Evolutionary conservation across 371 early-diverging fungal genomes (phyloP), one percentile per base, ranked within the genome.

Genomic region (Syncephalis plumigaleata): DNA sequence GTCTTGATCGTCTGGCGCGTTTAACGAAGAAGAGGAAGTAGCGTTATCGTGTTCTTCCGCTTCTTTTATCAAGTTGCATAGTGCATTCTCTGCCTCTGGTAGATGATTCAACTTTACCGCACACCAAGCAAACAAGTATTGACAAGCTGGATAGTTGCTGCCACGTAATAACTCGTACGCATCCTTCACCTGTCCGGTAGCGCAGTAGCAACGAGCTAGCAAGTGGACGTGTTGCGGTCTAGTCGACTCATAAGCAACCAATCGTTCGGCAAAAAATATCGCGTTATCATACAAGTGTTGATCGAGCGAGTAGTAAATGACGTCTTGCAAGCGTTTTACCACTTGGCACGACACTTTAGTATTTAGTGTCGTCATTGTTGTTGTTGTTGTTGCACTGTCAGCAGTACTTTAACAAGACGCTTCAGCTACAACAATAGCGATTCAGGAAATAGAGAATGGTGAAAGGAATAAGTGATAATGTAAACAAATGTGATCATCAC

Each of bases 291-390:
- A 61, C 13, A 68, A 59, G 3, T 57, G 46, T 46, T 69, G 63
- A 38, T 71, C 72, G 17, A 71, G 36, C 45, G 66, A 63, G 44
- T 65, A 55, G 50, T 66, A 58, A 20, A 59, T 51, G 15, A 58
- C 43, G 13, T 23, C 23, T 25, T 51, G 46, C 18, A 51, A 21
- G 18, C 22, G 42, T 11, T 8, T 16, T 16, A 16, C 42, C 31
- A 31, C 4, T 11, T 7, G 31, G 31, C 31, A 7, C 7, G 7
- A 4, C 11, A 31, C 31, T 7, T 31, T 31, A 4, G 31, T 31
- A 7, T 31, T 11, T 7, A 31, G 31, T 11, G 4, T 4, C 4
- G 31, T 11, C 31, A 31, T 31, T 31, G 7, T 31, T 4, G 31
- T 31, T 31, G 7, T 31, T 4, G 31, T 31, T 31, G 31, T 31